Evolutionary conservation across 2,329 filamentous ascomycete species (phyloP).

Genomic region (Cordyceps sp.): DNA sequence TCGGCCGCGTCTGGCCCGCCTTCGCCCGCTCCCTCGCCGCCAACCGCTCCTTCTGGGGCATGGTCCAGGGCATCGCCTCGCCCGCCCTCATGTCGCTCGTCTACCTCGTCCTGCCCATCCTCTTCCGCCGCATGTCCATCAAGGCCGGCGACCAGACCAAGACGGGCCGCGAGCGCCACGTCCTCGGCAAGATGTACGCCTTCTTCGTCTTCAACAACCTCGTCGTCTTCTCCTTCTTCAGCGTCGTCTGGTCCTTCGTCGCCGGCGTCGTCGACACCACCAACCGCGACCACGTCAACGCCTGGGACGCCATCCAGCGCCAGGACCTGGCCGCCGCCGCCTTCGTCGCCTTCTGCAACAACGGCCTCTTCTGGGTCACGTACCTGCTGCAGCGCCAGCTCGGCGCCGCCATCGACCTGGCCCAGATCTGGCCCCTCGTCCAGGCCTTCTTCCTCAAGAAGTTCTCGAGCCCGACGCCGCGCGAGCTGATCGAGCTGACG

Average conservation of each 20-base stretch:
- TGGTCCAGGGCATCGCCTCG: constrained; percentile 82
- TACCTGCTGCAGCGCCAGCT: constrained; percentile 88
- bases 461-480: constrained; percentile 73
- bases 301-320: constrained; percentile 52
- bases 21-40: constrained; percentile 50
- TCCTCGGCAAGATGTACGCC: constrained; percentile 75
- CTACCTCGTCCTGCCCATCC: constrained; percentile 74
- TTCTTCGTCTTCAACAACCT: constrained; percentile 98
- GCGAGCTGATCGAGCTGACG: constrained; percentile 81
- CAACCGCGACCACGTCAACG: constrained; percentile 35
- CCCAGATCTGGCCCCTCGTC: constrained; percentile 70
- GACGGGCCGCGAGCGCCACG: constrained; percentile 79
- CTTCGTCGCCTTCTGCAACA: constrained; percentile 59
- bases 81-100: constrained; percentile 76
- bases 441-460: constrained; percentile 73
- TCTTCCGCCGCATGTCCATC: constrained; percentile 77
- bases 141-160: constrained; percentile 81
- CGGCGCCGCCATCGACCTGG: constrained; percentile 84
- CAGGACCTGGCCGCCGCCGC: constrained; percentile 45
- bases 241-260: constrained; percentile 61
- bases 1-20: constrained; percentile 61
- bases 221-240: constrained; percentile 85
- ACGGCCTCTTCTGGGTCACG: constrained; percentile 87
- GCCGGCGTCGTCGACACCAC: constrained; percentile 45
- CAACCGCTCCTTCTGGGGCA: constrained; percentile 58